Evolutionary conservation across 2,329 filamentous ascomycete species (phyloP), one percentile per base, ranked within the genome.

Genomic region (Botrytis fragariae): DNA sequence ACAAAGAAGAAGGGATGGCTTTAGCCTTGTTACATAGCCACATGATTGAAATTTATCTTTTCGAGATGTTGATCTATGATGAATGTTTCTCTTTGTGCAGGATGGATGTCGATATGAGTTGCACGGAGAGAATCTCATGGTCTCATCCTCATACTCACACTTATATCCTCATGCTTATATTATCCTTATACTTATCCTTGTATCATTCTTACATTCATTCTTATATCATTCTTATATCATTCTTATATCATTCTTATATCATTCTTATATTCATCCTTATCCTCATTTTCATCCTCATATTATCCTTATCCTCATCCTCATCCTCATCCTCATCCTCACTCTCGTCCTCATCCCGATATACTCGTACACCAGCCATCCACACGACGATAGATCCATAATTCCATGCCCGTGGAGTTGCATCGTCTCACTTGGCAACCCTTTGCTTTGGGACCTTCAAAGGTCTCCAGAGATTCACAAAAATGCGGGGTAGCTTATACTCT

Each of bases 401-500:
- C 25, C 29, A 20, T 20, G 14, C n/a, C 8, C 7, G 22, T 51
- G 32, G 12, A 37, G 20, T 14, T n/a, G 29, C 20, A 45, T 67
- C 44, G 44, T 67, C 16, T 54, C 25, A 39, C 25, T 68, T 68
- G 64, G 45, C 37, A 67, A 16, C 64, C 64, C 51, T 54, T 29
- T 54, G 48, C 48, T 14, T n/a, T 57, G 51, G 14, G 29, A 57
- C 51, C 10, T 16, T 51, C 25, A 32, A 32, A 48, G 29, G 63
- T 51, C 8, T 45, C 4, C n/a, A 16, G 68, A 48, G 32, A n/a
- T 48, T 42, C 16, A 8, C 32, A 8, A 42, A 57, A 67, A 59
- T 71, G 70, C 70, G 70, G 70, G 70, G 70, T 59, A 72, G 20
- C 37, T 57, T 37, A 45, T 25, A 5, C 61, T 16, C 4, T 3